phyloP scores from a whole-genome alignment of 2,329 filamentous ascomycete genomes.

The Dactylonectria macrodidyma region DNA sequence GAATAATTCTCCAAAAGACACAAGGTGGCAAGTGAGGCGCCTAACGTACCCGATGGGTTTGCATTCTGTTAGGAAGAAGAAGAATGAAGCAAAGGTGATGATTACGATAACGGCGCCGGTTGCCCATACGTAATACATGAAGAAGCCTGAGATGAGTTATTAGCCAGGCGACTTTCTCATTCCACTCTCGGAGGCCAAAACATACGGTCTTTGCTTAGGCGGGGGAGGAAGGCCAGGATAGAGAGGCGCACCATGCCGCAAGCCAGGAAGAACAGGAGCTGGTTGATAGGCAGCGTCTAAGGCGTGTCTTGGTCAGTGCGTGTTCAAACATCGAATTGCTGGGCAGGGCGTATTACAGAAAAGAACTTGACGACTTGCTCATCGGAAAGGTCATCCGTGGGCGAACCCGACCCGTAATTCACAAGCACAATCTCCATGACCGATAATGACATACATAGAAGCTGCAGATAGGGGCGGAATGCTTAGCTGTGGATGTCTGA shows the following conservation, averaged over 20 bases:
- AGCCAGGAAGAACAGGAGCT: slow-evolving; percentile 40
- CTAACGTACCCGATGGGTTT: slow-evolving; percentile 35
- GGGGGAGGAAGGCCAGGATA: slow-evolving; percentile 41
- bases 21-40: neutral
- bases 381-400: slow-evolving; percentile 30
- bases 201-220: slow-evolving; percentile 40
- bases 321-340: neutral
- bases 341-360: slow-evolving; percentile 31
- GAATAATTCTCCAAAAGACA: neutral
- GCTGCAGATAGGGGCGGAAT: slow-evolving; percentile 8
- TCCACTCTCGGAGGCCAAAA: neutral
- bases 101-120: slow-evolving; percentile 26
- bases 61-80: slow-evolving; percentile 43
- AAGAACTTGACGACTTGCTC: slow-evolving; percentile 33
- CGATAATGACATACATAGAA: slow-evolving; percentile 32
- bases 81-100: slow-evolving; percentile 34
- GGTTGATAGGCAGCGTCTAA: slow-evolving; percentile 35
- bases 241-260: slow-evolving; percentile 43
- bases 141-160: slow-evolving; percentile 25
- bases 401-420: slow-evolving; percentile 35
- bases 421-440: slow-evolving; percentile 38
- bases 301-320: neutral
- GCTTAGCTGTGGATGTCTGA: slow-evolving; percentile 11
- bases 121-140: slow-evolving; percentile 35
- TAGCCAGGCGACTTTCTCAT: neutral